Base-by-base conservation (phyloP, 192 early-diverging fungal genomes). In the Lobosporangium transversale region DNA sequence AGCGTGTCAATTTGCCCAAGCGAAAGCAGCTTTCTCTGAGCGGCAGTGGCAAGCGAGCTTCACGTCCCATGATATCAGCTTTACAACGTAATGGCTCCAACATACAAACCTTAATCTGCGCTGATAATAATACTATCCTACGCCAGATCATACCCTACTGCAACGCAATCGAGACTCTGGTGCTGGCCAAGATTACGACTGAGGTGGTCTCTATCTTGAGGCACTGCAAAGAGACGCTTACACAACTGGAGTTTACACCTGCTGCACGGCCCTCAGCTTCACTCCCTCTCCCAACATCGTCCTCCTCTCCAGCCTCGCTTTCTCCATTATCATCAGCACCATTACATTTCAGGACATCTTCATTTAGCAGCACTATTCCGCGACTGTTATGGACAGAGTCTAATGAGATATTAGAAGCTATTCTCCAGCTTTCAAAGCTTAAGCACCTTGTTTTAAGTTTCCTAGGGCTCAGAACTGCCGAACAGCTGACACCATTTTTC, bases 381-480 rank as follows among this genome's bases (percentile, higher is more conserved):
- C 18, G 1, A 11, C n/a, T 53, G 4, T 31, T 30, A 7, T 26
- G 33, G 0, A 17, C 24, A 29, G 50, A 29, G 4, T 24, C 26
- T 50, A 47, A 54, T 18, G 67, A 60, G 23, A 29, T 69, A 5
- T 29, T 65, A 14, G 8, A 31, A n/a, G 61, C 62, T 8, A 65
- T 74, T 62, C 26, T 59, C 9, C 30, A 49, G 6, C 50, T 74
- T 12, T 24, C 54, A 2, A 40, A 52, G n/a, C 53, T 74, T 11
- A 35, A 74, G 18, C 70, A 74, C 57, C 56, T 74, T 4, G 49
- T 74, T 23, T 37, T 74, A 6, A 56, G 58, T 31, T 31, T 59
- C 42, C 40, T 73, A 7, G 27, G 62, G 1, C 40, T 73, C 27
- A 33, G 30, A 0, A 30, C n/a, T 17, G 23, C 23, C 4, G 50